phyloP scores from a whole-genome alignment of 371 early-diverging fungal species.

The Mortierella sp. region DNA sequence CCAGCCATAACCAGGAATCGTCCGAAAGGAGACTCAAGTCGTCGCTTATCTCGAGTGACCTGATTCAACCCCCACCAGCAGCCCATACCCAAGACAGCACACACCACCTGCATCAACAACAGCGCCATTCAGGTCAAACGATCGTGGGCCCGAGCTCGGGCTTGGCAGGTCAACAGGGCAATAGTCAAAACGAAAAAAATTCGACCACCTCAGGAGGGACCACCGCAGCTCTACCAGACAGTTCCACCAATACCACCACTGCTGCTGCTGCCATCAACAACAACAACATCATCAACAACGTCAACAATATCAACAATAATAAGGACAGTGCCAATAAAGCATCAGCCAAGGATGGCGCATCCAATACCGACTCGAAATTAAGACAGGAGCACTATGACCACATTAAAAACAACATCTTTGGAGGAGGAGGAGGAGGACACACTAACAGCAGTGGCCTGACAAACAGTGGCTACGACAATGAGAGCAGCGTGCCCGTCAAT shows the following conservation, averaged over 20 bases:
- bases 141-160: slow-evolving; percentile 11
- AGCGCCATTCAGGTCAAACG: slow-evolving; percentile 13
- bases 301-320: neutral
- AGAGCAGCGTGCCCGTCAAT: slow-evolving; percentile 13
- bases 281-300: neutral
- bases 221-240: neutral
- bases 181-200: slow-evolving; percentile 10
- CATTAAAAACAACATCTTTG: slow-evolving; percentile 35
- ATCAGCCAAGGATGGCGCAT: neutral
- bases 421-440: too few relatives aligned
- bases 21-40: slow-evolving; percentile 42
- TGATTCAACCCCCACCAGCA: slow-evolving; percentile 38
- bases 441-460: slow-evolving; percentile 23
- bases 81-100: slow-evolving; percentile 28
- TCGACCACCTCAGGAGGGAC: neutral
- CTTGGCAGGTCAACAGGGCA: neutral
- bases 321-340: neutral
- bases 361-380: slow-evolving; percentile 44
- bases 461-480: slow-evolving; percentile 33
- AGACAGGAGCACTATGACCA: slow-evolving; percentile 35
- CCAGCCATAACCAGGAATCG: slow-evolving; percentile 33
- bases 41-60: slow-evolving; percentile 21
- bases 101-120: slow-evolving; percentile 25
- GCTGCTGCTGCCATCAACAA: neutral
- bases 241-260: neutral